Evolutionary conservation across 148 eudicot genomes (phyloP).

Genomic region (Fallopia convolvulus): DNA sequence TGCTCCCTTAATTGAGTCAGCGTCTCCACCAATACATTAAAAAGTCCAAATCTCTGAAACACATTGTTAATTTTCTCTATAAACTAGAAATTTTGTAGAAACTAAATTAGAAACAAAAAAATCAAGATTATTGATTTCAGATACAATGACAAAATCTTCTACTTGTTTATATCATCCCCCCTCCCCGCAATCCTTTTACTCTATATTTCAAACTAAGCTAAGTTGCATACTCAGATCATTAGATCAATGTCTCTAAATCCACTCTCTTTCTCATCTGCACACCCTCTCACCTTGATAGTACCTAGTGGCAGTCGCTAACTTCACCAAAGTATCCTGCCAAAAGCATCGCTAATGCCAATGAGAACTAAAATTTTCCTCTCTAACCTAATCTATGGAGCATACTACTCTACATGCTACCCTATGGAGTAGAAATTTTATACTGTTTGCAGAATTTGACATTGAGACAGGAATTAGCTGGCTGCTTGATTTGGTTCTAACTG

Average conservation of each 20-base stretch:
- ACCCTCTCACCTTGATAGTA: not conserved
- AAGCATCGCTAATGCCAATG: not conserved
- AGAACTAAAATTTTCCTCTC: not conserved
- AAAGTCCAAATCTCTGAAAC: not conserved
- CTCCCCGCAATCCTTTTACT: too few relatives aligned
- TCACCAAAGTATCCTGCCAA: not conserved
- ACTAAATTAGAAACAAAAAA: too few relatives aligned
- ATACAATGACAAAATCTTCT: too few relatives aligned
- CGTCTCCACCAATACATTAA: not conserved
- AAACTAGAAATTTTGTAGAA: too few relatives aligned
- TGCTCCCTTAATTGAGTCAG: not conserved
- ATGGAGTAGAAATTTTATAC: not conserved
- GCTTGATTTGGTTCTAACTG: not conserved
- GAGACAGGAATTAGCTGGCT: not conserved
- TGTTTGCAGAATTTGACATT: not conserved
- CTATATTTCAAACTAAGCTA: too few relatives aligned
- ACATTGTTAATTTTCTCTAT: too few relatives aligned
- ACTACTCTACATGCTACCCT: not conserved
- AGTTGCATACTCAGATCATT: not conserved
- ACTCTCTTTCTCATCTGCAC: not conserved
- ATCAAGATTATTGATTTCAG: too few relatives aligned
- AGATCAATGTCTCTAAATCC: not conserved
- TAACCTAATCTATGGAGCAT: conserved; percentile 1
- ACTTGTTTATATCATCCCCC: too few relatives aligned
- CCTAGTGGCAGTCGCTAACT: not conserved